Percentiles rank a stretch among this genome's conserved stretches.
phyloP scores from a whole-genome alignment of 306 rosid genomes.

The Malus orientalis region DNA sequence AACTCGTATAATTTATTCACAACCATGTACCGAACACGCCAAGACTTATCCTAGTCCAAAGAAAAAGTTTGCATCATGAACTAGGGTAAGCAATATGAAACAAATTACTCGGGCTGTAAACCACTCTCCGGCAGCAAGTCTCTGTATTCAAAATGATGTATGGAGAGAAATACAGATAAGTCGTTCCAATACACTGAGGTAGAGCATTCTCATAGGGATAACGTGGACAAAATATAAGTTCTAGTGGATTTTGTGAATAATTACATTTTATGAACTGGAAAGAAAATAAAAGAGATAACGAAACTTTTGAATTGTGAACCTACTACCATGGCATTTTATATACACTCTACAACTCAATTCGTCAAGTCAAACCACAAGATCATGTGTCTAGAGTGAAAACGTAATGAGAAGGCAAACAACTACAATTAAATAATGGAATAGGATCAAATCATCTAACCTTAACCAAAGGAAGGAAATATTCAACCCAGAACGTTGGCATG shows the following conservation, averaged over 20 bases:
- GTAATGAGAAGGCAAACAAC: not conserved
- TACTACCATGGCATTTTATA: not conserved
- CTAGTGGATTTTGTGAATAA: not conserved
- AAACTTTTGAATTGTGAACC: not conserved
- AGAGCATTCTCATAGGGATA: not conserved
- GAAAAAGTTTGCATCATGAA: slow-evolving; percentile 10
- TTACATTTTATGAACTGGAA: not conserved
- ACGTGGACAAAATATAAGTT: not conserved
- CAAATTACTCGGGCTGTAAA: slow-evolving; percentile 93
- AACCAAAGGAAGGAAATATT: slow-evolving; percentile 67
- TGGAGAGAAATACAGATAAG: not conserved
- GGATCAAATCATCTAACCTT: slow-evolving; percentile 45
- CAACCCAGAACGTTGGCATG: slow-evolving; percentile 75
- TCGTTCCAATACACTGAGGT: not conserved
- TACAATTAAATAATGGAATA: not conserved
- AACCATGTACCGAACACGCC: slow-evolving; percentile 99
- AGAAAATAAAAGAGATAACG: not conserved
- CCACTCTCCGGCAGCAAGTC: slow-evolving; percentile 95
- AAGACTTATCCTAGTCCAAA: slow-evolving; percentile 69
- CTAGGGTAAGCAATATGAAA: slow-evolving; percentile 92
- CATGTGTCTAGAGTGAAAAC: not conserved
- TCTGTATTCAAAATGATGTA: slow-evolving; percentile 34
- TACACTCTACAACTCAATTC: not conserved
- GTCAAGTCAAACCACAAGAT: not conserved
- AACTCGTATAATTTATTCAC: slow-evolving; percentile 88